Percentiles rank a stretch among this genome's conserved stretches.
phyloP scores from a whole-genome alignment of 2,329 filamentous ascomycete species.

The Colletotrichum chrysophilum region DNA sequence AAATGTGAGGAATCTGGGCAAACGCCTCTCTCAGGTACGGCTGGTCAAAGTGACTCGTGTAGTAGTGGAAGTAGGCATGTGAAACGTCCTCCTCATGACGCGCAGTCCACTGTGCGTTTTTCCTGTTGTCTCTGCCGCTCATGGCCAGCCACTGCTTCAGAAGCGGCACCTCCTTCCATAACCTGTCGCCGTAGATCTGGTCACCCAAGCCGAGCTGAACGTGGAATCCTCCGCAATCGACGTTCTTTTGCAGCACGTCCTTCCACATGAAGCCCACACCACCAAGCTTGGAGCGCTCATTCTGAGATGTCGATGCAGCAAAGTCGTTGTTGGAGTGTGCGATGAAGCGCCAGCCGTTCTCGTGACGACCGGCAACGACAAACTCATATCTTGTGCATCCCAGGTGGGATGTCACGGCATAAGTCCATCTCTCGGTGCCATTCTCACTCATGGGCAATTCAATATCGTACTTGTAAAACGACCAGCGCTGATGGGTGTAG shows the following conservation, averaged over 20 bases:
- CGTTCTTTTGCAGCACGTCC: constrained; percentile 95
- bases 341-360: constrained; percentile 94
- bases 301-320: constrained; percentile 82
- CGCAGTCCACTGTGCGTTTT: constrained; percentile 89
- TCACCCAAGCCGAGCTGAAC: constrained; percentile 90
- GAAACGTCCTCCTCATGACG: constrained; percentile 94
- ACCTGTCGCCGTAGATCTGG: constrained; percentile 91
- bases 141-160: constrained; percentile 95
- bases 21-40: constrained; percentile 93
- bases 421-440: constrained; percentile 88
- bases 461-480: constrained; percentile 93
- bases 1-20: constrained; percentile 93
- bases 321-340: constrained; percentile 98
- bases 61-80: constrained; percentile 98
- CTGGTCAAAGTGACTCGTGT: constrained; percentile 97
- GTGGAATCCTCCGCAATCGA: constrained; percentile 95
- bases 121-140: constrained; percentile 90
- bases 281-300: constrained; percentile 83
- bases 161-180: constrained; percentile 95
- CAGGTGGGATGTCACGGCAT: constrained; percentile 94
- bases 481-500: constrained; percentile 89
- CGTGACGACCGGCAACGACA: constrained; percentile 85
- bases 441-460: constrained; percentile 88
- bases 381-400: constrained; percentile 99
- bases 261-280: constrained; percentile 98